These are phyloP conservation scores for Chalciporus chontae DNA, from an alignment of 768 basidiomycete genomes.

Conservation along the genomic window DNA sequence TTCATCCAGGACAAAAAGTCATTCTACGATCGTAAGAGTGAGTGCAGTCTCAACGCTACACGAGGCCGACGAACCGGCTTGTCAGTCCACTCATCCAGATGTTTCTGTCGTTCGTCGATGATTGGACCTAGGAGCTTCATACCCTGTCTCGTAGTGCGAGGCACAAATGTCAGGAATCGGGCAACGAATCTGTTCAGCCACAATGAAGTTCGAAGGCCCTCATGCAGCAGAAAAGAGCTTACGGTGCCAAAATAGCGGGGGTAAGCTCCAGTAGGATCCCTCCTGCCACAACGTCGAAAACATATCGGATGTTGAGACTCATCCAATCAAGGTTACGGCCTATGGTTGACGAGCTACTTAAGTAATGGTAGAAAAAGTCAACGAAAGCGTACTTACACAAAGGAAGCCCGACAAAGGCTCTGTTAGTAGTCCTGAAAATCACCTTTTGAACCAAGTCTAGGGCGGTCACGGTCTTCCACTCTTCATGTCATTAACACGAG, in stretches of 20 bases:
- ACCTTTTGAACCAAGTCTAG: not conserved
- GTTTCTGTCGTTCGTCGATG: conserved; percentile 11
- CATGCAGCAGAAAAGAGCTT: not conserved
- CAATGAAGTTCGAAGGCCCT: not conserved
- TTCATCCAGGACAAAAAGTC: conserved; percentile 33
- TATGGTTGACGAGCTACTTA: not conserved
- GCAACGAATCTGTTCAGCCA: conserved; percentile 1
- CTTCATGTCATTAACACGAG: not conserved
- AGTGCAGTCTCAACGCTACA: not conserved
- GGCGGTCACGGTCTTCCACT: conserved; percentile 12
- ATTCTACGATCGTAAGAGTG: conserved; percentile 15
- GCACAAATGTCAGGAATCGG: not conserved
- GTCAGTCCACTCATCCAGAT: not conserved
- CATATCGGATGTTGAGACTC: conserved; percentile 27
- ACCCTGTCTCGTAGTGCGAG: conserved; percentile 5
- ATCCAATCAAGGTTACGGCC: conserved; percentile 28
- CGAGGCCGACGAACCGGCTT: conserved; percentile 2
- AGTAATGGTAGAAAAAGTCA: not conserved
- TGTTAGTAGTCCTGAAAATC: conserved; percentile 7
- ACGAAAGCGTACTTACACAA: conserved; percentile 5
- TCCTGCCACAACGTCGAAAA: conserved; percentile 8
- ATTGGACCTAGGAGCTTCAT: conserved; percentile 24
- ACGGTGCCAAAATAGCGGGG: conserved; percentile 34
- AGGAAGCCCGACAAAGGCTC: conserved; percentile 14
- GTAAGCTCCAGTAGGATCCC: conserved; percentile 23